Conservation (phyloP, 371 early-diverging fungal genomes). For the Batkoa obscura region DNA sequence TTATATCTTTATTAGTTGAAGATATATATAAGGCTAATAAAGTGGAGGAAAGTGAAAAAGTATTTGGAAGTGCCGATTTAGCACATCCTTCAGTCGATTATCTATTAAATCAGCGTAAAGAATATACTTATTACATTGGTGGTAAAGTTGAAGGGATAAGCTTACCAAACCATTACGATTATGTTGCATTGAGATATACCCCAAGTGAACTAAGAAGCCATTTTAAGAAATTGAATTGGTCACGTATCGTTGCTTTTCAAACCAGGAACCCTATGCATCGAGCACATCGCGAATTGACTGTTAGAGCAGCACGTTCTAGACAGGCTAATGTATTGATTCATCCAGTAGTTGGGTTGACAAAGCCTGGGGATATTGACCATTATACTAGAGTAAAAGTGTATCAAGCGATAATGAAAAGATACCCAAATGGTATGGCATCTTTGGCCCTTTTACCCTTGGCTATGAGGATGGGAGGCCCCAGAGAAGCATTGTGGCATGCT, state of each 20-base stretch:
- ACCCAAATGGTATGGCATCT: conserved; percentile 87
- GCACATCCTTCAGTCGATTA: conserved; percentile 85
- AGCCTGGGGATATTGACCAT: conserved; percentile 93
- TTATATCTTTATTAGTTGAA: conserved; percentile 13
- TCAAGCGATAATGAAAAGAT: conserved; percentile 80
- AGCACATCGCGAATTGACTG: conserved; percentile 89
- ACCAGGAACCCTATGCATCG: conserved; percentile 98
- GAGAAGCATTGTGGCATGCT: conserved; percentile 93
- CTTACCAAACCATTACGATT: conserved; percentile 74
- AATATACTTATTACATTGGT: conserved; percentile 68
- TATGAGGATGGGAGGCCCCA: conserved; percentile 94
- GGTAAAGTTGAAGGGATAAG: conserved; percentile 68
- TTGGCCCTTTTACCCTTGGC: conserved; percentile 81
- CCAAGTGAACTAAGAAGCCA: conserved; percentile 75
- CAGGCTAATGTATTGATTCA: conserved; percentile 86
- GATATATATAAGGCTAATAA: conserved; percentile 73
- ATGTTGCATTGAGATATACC: conserved; percentile 71
- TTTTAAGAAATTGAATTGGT: conserved; percentile 83
- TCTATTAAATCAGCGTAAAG: conserved; percentile 33
- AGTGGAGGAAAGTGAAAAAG: conserved; percentile 50
- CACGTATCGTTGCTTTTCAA: conserved; percentile 90
- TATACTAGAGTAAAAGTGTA: conserved; percentile 92
- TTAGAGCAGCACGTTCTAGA: conserved; percentile 75
- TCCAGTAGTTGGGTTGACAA: conserved; percentile 85
- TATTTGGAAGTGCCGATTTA: conserved; percentile 73